These are phyloP conservation scores for Dalechampia spathulata DNA, from an alignment of 441 rosid species.

Conservation along the genomic window DNA sequence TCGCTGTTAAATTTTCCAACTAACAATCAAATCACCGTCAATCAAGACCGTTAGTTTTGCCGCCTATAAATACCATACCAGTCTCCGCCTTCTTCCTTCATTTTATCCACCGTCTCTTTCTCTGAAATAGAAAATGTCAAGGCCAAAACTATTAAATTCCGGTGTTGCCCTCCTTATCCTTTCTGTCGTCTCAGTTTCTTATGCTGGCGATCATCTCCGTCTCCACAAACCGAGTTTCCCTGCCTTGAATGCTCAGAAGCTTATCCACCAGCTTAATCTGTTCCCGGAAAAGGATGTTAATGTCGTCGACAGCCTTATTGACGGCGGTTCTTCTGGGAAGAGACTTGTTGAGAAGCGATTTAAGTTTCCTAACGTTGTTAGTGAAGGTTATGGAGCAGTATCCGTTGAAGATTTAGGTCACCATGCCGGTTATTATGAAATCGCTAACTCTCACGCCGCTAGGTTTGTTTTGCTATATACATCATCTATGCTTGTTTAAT, in stretches of 20 bases:
- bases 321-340: slow-evolving; percentile 15
- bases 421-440: slow-evolving; percentile 90
- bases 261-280: slow-evolving; percentile 75
- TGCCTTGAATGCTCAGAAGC: slow-evolving; percentile 52
- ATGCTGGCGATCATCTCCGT: neutral
- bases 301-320: slow-evolving; percentile 30
- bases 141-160: too few relatives aligned
- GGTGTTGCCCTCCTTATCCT: too few relatives aligned
- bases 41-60: slow-evolving; percentile 12
- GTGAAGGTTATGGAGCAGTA: slow-evolving; percentile 17
- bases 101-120: too few relatives aligned
- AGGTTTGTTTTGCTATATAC: slow-evolving; percentile 32
- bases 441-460: slow-evolving; percentile 65
- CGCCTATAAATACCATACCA: too few relatives aligned
- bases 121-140: too few relatives aligned
- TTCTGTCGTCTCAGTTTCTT: too few relatives aligned
- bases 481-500: neutral
- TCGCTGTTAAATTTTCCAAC: neutral
- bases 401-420: slow-evolving; percentile 70
- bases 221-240: slow-evolving; percentile 40
- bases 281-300: slow-evolving; percentile 71
- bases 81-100: neutral
- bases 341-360: slow-evolving; percentile 61
- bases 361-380: slow-evolving; percentile 49
- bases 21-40: neutral